Conservation (phyloP, 345 rosid genomes). For the Arabis alpina region DNA sequence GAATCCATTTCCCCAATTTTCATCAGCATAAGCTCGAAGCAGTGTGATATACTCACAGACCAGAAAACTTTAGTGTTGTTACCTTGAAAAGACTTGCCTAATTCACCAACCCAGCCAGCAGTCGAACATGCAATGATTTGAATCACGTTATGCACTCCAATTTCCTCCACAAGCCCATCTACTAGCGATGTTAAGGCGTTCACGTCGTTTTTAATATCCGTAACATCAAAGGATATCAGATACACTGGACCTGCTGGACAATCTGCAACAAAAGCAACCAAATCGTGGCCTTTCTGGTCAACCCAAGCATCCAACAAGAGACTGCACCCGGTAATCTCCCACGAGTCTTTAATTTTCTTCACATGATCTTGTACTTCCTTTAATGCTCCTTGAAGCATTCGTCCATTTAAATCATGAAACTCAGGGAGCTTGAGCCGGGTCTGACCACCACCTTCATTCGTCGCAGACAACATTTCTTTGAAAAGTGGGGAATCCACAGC, state of each 20-base stretch:
- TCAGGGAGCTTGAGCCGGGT: constrained; percentile 37
- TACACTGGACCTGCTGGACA: constrained; percentile 58
- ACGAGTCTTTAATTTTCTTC: constrained; percentile 51
- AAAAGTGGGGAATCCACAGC: constrained; percentile 50
- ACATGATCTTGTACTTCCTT: constrained; percentile 49
- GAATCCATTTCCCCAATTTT: constrained; percentile 42
- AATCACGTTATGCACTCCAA: constrained; percentile 58
- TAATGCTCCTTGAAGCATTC: constrained; percentile 48
- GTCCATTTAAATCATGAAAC: constrained; percentile 45
- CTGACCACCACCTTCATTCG: constrained; percentile 27
- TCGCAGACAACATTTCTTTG: constrained; percentile 32
- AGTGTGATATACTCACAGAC: constrained; percentile 61
- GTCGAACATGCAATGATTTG: constrained; percentile 60
- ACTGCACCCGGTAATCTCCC: constrained; percentile 66
- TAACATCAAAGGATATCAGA: constrained; percentile 54
- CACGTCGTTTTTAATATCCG: constrained; percentile 29
- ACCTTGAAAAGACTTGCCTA: constrained; percentile 49
- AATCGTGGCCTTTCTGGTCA: constrained; percentile 50
- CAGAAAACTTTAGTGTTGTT: constrained; percentile 51
- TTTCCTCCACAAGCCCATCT: constrained; percentile 48
- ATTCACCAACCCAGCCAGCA: constrained; percentile 54
- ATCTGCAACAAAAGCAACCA: constrained; percentile 60
- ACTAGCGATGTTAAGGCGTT: constrained; percentile 46
- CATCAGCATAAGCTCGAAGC: constrained; percentile 62
- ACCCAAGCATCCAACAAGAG: constrained; percentile 71